Evolutionary conservation across 169 alveolate genomes (phyloP).

Genomic region (Plasmodium malariae): DNA sequence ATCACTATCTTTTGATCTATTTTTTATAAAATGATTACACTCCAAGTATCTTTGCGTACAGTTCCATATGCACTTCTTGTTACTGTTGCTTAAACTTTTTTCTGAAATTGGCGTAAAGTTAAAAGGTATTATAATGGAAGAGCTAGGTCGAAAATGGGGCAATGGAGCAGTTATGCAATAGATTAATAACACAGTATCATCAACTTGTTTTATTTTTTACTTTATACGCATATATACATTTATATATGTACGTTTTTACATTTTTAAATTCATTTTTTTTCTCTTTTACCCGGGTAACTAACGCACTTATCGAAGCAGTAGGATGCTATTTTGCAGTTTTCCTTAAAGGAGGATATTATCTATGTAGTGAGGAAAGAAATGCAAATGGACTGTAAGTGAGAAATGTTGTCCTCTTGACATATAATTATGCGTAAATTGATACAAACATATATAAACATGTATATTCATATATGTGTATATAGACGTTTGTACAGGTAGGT

Average conservation of each 20-base stretch:
- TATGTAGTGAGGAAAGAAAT: not conserved
- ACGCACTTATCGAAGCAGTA: constrained; percentile 76
- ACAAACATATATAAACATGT: not conserved
- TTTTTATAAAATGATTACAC: constrained; percentile 60
- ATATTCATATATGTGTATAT: not conserved
- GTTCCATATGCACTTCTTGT: constrained; percentile 71
- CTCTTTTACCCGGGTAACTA: constrained; percentile 40
- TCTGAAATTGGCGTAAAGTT: too few species aligned
- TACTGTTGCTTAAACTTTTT: constrained; percentile 64
- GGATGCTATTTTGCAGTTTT: constrained; percentile 62
- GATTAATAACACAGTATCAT: too few species aligned
- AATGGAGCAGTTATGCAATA: too few species aligned
- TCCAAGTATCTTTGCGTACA: constrained; percentile 72
- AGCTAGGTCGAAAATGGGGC: too few species aligned
- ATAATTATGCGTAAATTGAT: not conserved
- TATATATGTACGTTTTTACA: not conserved
- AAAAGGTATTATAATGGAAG: too few species aligned
- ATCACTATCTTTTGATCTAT: constrained; percentile 38
- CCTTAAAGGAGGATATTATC: constrained; percentile 66
- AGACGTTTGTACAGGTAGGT: not conserved
- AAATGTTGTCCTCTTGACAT: not conserved
- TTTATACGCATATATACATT: not conserved
- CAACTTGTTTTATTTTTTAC: too few species aligned
- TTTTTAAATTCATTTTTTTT: constrained; percentile 3
- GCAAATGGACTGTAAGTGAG: not conserved